phyloP scores from a whole-genome alignment of 1,284 basidiomycete genomes.

The Gomphus sp. region DNA sequence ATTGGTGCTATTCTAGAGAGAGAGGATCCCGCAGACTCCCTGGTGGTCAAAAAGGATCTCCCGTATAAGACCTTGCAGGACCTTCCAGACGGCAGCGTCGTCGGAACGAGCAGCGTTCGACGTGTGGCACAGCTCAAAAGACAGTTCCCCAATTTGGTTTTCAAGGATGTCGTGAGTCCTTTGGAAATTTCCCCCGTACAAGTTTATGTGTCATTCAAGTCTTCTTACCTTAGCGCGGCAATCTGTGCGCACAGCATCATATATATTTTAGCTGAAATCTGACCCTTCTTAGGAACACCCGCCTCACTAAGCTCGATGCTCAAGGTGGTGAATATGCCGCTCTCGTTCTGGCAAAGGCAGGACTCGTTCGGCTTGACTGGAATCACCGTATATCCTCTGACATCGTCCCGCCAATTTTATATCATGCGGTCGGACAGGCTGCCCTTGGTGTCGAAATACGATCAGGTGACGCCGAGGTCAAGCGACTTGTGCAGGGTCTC shows the following conservation, averaged over 20 bases:
- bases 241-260: slow-evolving; percentile 46
- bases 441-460: slow-evolving; percentile 88
- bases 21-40: slow-evolving; percentile 84
- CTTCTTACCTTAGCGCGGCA: slow-evolving; percentile 50
- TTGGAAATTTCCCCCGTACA: not conserved
- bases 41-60: slow-evolving; percentile 80
- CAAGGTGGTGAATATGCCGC: slow-evolving; percentile 79
- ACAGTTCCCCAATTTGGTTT: slow-evolving; percentile 71
- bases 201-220: not conserved
- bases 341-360: slow-evolving; percentile 90
- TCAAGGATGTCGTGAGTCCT: slow-evolving; percentile 79
- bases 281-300: slow-evolving; percentile 58
- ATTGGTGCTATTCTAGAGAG: slow-evolving; percentile 82
- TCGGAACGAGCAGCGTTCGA: slow-evolving; percentile 92
- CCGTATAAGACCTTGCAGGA: slow-evolving; percentile 74
- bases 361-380: slow-evolving; percentile 78
- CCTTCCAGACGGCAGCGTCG: slow-evolving; percentile 79
- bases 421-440: slow-evolving; percentile 92
- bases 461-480: slow-evolving; percentile 52
- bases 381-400: slow-evolving; percentile 75
- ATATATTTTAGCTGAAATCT: not conserved
- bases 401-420: slow-evolving; percentile 66
- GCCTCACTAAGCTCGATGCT: slow-evolving; percentile 86
- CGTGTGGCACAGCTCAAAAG: slow-evolving; percentile 87
- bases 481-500: slow-evolving; percentile 54